Evolutionary conservation across 108 stramenopile genomes (phyloP).

Genomic region (Stephanodiscus minutulus): DNA sequence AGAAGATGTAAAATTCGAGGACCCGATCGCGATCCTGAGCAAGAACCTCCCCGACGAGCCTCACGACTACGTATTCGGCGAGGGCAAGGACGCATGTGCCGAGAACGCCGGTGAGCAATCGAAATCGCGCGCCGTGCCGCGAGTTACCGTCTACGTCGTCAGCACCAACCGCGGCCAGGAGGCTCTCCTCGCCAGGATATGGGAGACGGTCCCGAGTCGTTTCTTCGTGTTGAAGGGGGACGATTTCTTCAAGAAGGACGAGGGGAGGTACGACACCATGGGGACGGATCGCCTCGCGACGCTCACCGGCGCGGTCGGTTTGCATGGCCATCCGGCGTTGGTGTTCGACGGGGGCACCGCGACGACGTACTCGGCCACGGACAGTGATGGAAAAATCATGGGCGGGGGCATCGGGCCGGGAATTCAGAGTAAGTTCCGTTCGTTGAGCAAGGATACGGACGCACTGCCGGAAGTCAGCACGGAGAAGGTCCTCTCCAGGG

Average conservation of each 20-base stretch:
- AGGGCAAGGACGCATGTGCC: slow-evolving; percentile 18
- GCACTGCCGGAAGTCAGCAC: slow-evolving; percentile 54
- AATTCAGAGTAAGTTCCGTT: slow-evolving; percentile 41
- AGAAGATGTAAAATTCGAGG: slow-evolving; percentile 10
- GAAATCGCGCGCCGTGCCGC: slow-evolving; percentile 13
- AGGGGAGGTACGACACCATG: slow-evolving; percentile 69
- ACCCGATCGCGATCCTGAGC: slow-evolving; percentile 18
- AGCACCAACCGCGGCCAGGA: slow-evolving; percentile 56
- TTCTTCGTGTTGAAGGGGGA: slow-evolving; percentile 51
- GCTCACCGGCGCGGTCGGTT: slow-evolving; percentile 50
- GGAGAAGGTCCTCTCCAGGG: slow-evolving; percentile 25
- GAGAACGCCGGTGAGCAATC: slow-evolving; percentile 25
- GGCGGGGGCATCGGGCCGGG: slow-evolving; percentile 82
- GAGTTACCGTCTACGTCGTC: slow-evolving; percentile 61
- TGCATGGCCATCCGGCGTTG: slow-evolving; percentile 52
- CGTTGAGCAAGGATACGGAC: slow-evolving; percentile 54
- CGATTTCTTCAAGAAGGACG: slow-evolving; percentile 65
- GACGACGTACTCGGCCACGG: slow-evolving; percentile 68
- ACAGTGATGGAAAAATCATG: slow-evolving; percentile 58
- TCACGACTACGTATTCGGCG: slow-evolving; percentile 43
- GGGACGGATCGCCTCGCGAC: slow-evolving; percentile 74
- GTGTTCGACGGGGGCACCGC: slow-evolving; percentile 80
- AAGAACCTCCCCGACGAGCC: slow-evolving; percentile 38
- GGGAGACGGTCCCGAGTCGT: slow-evolving; percentile 51
- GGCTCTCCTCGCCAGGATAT: slow-evolving; percentile 34